Evolutionary conservation across 495 filamentous ascomycete species (phyloP).

Genomic region (Emericellopsis terricola): DNA sequence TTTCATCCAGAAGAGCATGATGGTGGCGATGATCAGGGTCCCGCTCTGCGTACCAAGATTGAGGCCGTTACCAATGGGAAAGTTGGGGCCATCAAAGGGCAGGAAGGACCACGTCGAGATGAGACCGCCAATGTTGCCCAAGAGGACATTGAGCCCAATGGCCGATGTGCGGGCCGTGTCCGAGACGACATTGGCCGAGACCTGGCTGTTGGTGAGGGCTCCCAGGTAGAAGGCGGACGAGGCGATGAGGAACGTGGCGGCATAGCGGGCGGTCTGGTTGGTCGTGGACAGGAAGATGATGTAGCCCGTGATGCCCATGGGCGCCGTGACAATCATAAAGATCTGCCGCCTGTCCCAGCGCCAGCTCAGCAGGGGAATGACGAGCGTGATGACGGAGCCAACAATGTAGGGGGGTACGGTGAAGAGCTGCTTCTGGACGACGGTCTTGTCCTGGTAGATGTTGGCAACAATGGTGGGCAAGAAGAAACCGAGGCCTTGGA

Average conservation of each 20-base stretch:
- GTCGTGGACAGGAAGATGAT: constrained; percentile 48
- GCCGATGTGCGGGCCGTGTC: constrained; percentile 49
- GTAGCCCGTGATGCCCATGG: constrained; percentile 47
- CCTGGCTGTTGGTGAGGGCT: constrained; percentile 45
- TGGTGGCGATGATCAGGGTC: constrained; percentile 28
- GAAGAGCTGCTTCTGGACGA: constrained; percentile 20
- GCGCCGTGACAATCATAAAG: constrained; percentile 38
- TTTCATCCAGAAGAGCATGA: constrained; percentile 39
- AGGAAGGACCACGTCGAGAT: constrained; percentile 57
- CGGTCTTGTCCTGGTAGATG: constrained; percentile 38
- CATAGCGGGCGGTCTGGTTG: constrained; percentile 38
- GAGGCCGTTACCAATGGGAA: constrained; percentile 54
- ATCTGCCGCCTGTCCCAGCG: constrained; percentile 36
- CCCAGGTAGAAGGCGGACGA: constrained; percentile 50
- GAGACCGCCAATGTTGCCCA: constrained; percentile 54
- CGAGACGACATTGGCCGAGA: constrained; percentile 49
- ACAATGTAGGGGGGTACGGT: constrained; percentile 25
- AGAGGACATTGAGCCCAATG: constrained; percentile 50
- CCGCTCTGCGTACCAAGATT: constrained; percentile 42
- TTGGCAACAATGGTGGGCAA: constrained; percentile 34
- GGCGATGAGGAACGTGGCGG: constrained; percentile 52
- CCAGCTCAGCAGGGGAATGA: constrained; percentile 43
- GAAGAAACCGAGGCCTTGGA: constrained; percentile 42
- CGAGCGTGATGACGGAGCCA: constrained; percentile 17
- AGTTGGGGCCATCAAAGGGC: constrained; percentile 44